Conservation (phyloP, 495 filamentous ascomycete genomes). For the Ascodesmis nigricans region DNA sequence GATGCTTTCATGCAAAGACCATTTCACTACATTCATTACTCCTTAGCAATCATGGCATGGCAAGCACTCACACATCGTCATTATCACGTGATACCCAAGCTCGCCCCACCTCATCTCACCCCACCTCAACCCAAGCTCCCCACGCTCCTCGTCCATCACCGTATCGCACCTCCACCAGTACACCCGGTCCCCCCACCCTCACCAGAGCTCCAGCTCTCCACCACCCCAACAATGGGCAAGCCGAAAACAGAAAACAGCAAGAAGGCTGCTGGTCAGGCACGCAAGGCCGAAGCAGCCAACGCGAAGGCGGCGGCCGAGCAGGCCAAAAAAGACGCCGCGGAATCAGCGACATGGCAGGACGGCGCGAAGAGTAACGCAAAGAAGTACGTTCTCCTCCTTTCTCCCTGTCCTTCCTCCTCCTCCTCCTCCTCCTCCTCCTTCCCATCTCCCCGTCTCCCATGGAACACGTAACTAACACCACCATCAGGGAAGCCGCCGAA, state of each 20-base stretch:
- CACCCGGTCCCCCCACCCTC: conserved; percentile 2
- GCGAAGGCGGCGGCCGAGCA: conserved; percentile 50
- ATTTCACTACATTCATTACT: no score
- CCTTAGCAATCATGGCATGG: no score
- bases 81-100: no score
- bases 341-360: conserved; percentile 63
- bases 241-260: conserved; percentile 52
- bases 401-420: conserved; percentile 1
- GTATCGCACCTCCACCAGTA: neutral
- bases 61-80: no score
- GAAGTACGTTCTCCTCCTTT: conserved; percentile 37
- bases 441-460: neutral
- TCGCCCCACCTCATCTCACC: no score
- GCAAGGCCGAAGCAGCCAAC: conserved; percentile 76
- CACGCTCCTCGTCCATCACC: no score
- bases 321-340: conserved; percentile 40
- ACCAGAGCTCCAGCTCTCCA: no score
- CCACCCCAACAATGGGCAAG: conserved; percentile 49
- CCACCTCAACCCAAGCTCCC: no score
- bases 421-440: conserved; percentile 1
- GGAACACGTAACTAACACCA: neutral
- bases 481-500: conserved; percentile 17
- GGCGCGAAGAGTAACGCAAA: conserved; percentile 65
- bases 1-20: no score
- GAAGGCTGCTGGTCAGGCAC: conserved; percentile 73